Conservation (phyloP, 2,329 filamentous ascomycete species). For the Alternaria triticina region DNA sequence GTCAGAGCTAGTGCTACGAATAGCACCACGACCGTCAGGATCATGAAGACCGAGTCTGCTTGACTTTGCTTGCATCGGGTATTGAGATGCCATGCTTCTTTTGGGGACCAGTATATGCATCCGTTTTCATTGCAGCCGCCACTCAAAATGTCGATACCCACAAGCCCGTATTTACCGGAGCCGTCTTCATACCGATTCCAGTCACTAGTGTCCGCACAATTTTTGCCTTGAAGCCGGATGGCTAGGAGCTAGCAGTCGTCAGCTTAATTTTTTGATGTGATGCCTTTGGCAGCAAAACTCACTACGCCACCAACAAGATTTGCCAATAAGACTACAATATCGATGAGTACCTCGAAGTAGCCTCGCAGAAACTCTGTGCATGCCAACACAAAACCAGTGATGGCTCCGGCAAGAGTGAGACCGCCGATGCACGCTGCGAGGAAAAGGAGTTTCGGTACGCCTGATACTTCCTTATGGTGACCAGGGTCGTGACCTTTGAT, state of each 20-base stretch:
- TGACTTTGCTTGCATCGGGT: neutral
- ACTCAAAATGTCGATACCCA: neutral
- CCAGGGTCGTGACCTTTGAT: neutral
- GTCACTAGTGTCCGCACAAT: slow-evolving; percentile 6
- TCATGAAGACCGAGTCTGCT: neutral
- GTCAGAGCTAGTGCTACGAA: neutral
- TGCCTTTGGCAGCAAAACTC: neutral
- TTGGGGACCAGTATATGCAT: neutral
- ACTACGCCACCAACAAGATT: neutral
- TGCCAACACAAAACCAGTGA: neutral
- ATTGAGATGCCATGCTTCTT: neutral
- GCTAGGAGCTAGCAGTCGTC: slow-evolving; percentile 8
- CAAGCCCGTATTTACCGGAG: neutral
- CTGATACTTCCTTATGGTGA: neutral
- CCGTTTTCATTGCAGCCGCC: neutral
- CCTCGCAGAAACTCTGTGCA: neutral
- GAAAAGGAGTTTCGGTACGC: neutral
- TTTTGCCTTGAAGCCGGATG: slow-evolving; percentile 9
- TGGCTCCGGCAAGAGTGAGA: neutral
- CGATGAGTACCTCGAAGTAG: neutral
- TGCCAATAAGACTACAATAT: neutral
- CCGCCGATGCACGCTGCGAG: neutral
- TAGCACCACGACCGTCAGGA: neutral
- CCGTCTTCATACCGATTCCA: neutral
- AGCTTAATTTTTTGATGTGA: neutral